Conservation (phyloP, 805 yeast species). For the Cyberlindnera xishuangbannaensis region DNA sequence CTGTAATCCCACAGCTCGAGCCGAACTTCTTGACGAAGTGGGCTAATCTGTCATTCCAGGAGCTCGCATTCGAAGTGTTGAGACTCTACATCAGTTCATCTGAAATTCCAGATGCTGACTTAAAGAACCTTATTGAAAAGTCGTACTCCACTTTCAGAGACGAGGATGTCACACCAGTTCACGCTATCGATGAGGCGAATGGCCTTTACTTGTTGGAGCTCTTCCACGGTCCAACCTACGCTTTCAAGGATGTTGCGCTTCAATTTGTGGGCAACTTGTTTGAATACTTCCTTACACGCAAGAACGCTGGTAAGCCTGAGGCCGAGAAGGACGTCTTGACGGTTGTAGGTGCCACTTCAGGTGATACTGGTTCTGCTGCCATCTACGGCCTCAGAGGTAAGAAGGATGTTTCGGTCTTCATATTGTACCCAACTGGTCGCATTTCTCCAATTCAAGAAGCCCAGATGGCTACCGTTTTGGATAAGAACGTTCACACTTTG, state of each 20-base stretch:
- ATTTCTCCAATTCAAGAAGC: constrained; percentile 97
- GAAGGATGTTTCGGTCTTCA: constrained; percentile 96
- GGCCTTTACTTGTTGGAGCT: constrained; percentile 78
- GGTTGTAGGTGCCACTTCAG: constrained; percentile 98
- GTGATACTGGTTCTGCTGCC: constrained; percentile 99
- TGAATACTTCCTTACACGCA: constrained; percentile 81
- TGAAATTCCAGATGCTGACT: constrained; percentile 71
- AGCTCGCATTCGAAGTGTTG: constrained; percentile 82
- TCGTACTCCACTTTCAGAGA: constrained; percentile 91
- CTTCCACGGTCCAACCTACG: constrained; percentile 99
- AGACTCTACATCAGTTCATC: constrained; percentile 64
- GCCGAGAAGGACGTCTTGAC: constrained; percentile 75
- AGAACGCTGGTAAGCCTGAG: constrained; percentile 49
- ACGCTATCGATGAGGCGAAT: constrained; percentile 49
- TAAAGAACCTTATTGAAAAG: constrained; percentile 51
- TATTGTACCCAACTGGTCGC: constrained; percentile 94
- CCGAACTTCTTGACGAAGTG: constrained; percentile 55
- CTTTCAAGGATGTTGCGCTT: constrained; percentile 97
- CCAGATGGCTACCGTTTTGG: constrained; percentile 96
- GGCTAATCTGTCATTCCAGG: constrained; percentile 73
- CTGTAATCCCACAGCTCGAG: constrained; percentile 62
- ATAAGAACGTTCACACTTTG: constrained; percentile 87
- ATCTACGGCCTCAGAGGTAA: constrained; percentile 96
- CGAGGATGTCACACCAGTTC: constrained; percentile 81
- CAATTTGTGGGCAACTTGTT: constrained; percentile 97